phyloP scores from a whole-genome alignment of 805 yeast genomes.

The Teunomyces atbi region DNA sequence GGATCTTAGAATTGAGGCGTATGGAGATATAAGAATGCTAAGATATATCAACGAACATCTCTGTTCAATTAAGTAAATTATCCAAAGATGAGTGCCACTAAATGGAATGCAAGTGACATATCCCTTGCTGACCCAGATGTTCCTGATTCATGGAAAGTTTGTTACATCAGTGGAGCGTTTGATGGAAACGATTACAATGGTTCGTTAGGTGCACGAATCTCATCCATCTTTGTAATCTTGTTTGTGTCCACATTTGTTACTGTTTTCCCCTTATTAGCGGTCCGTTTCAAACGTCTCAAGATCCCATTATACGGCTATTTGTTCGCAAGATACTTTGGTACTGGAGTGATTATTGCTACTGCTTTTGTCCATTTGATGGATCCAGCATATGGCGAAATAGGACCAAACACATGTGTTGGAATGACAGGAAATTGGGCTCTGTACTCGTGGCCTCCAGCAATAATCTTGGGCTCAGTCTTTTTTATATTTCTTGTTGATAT shows the following conservation, averaged over 20 bases:
- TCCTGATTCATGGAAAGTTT: conserved; percentile 2
- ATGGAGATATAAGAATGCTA: background rate
- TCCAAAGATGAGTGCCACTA: background rate
- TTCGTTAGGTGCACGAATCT: conserved; percentile 46
- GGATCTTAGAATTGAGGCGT: background rate
- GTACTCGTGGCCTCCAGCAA: conserved; percentile 57
- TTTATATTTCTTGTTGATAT: conserved; percentile 49
- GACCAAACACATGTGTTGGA: conserved; percentile 54
- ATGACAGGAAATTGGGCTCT: conserved; percentile 46
- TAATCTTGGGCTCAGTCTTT: conserved; percentile 49
- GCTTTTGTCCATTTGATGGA: conserved; percentile 32
- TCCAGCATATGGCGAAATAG: background rate
- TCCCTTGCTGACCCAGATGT: conserved; percentile 1
- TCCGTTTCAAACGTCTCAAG: background rate
- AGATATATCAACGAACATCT: background rate
- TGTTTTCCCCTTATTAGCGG: conserved; percentile 56
- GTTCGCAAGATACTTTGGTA: conserved; percentile 19
- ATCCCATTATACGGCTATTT: conserved; percentile 1
- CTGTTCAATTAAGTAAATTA: background rate
- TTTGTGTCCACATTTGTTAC: conserved; percentile 52
- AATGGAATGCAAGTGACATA: conserved; percentile 2
- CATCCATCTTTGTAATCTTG: conserved; percentile 59
- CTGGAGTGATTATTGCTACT: conserved; percentile 32
- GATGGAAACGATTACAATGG: conserved; percentile 47
- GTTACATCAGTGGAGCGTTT: background rate